Base-by-base conservation (phyloP, 495 filamentous ascomycete species). In the Podospora appendiculata region DNA sequence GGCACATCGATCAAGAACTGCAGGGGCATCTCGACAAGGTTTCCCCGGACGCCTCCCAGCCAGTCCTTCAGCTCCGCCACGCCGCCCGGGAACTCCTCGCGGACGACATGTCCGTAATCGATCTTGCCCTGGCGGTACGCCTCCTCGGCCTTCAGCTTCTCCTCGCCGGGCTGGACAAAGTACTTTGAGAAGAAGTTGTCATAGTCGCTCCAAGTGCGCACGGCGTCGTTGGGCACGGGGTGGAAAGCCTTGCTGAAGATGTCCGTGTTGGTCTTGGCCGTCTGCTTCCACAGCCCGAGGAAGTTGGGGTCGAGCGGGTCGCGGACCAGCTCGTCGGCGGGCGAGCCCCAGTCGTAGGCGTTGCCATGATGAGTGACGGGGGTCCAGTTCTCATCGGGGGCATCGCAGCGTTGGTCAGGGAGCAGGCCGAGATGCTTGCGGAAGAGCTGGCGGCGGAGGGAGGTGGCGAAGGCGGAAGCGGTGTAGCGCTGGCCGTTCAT, bases 401-500 rank as follows among this genome's bases (percentile, higher is more conserved):
- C 68, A 52, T 83, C 75, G 35, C 58, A 68, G 51, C 81, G 78
- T 68, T 96, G 89, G 18, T 85, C 72, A 0, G 80, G 83, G 6
- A 97, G 72, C 10, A 96, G 75, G 18, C 92, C 92, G 4, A 97
- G 80, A 66, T 97, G 92, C 66, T 95, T 95, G 47, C 90, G 85
- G 77, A 86, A 95, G 49, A 96, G 75, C 58, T 93, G 81, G 44
- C 92, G 81, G 8, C 92, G 85, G 4, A 97, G 84, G 6, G 86
- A 87, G 2, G 85, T 67, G 1, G 92, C 92, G 64, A 95, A 97
- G n/a, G 78, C 78, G 14, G 83, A 83, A 4, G 87, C 92, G 3
- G 68, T 77, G 75, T 76, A 92, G 0, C 77, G 81, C 32, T 74
- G 67, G 6, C 87, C 86, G 59, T 82, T 77, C 89, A 96, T 95